Conservation (phyloP, 78 protist genomes). For the Speleostelium caveatum region DNA sequence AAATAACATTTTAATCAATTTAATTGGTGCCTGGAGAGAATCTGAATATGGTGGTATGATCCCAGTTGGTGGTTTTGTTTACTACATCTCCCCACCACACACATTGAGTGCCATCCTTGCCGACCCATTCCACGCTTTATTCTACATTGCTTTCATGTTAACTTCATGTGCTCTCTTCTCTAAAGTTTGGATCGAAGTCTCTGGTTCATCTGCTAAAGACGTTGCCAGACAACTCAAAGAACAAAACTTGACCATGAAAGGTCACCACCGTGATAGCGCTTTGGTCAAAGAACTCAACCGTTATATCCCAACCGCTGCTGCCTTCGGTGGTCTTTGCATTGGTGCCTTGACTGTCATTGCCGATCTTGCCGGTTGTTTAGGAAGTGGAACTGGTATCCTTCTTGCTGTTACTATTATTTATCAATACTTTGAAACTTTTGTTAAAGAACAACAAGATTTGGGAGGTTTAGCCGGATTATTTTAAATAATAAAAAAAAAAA, state of each 20-base stretch:
- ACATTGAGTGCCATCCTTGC: slow-evolving; percentile 83
- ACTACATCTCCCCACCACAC: slow-evolving; percentile 98
- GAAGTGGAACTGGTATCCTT: slow-evolving; percentile 99
- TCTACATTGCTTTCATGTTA: slow-evolving; percentile 97
- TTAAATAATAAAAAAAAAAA: slow-evolving; percentile 13
- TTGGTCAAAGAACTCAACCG: slow-evolving; percentile 92
- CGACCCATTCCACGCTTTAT: slow-evolving; percentile 98
- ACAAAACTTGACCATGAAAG: slow-evolving; percentile 92
- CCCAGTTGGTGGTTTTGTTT: slow-evolving; percentile 98
- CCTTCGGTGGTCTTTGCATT: slow-evolving; percentile 99
- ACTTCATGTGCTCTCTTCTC: slow-evolving; percentile 99
- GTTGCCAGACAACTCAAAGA: slow-evolving; percentile 96
- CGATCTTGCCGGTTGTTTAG: slow-evolving; percentile 97
- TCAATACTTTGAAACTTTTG: slow-evolving; percentile 97
- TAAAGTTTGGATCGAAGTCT: slow-evolving; percentile 95
- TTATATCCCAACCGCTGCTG: slow-evolving; percentile 99
- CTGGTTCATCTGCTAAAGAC: slow-evolving; percentile 97
- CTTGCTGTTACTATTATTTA: slow-evolving; percentile 99
- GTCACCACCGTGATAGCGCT: slow-evolving; percentile 86
- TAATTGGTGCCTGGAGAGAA: slow-evolving; percentile 98
- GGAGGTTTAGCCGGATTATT: slow-evolving; percentile 73
- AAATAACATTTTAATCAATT: slow-evolving; percentile 89
- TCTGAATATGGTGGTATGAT: slow-evolving; percentile 72
- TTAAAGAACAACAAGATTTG: slow-evolving; percentile 92
- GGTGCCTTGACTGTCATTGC: slow-evolving; percentile 99